Evolutionary conservation across 73 alveolate species (phyloP).

Genomic region (Tetrahymena elliotti): DNA sequence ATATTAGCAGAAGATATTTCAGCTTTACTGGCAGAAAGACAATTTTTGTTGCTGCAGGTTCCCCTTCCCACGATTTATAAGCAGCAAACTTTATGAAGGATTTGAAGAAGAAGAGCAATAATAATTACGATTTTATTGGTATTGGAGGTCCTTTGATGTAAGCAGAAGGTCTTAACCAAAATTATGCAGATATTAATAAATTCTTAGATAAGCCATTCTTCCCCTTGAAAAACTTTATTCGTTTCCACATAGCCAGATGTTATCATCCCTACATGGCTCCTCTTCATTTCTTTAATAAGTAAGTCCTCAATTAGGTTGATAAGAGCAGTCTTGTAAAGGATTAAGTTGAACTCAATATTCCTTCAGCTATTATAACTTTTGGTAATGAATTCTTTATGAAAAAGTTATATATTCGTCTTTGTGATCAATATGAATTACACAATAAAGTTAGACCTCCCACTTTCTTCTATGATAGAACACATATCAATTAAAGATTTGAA

Average conservation of each 20-base stretch:
- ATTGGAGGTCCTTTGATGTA: slow-evolving; percentile 36
- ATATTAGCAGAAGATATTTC: background rate
- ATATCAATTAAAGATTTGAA: background rate
- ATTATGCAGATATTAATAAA: slow-evolving; percentile 13
- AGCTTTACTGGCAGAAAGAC: background rate
- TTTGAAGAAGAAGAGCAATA: background rate
- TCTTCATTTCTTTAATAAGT: slow-evolving; percentile 12
- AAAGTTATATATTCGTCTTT: slow-evolving; percentile 7
- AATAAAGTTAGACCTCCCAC: slow-evolving; percentile 39
- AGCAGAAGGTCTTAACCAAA: slow-evolving; percentile 29
- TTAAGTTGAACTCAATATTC: slow-evolving; percentile 2
- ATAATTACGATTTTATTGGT: slow-evolving; percentile 26
- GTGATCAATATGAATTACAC: slow-evolving; percentile 15
- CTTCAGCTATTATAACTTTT: slow-evolving; percentile 27
- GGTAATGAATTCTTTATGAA: slow-evolving; percentile 43
- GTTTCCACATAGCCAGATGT: slow-evolving; percentile 15
- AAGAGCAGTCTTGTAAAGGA: slow-evolving; percentile 3
- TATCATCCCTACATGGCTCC: slow-evolving; percentile 32
- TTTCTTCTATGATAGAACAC: slow-evolving; percentile 27
- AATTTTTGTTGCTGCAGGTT: background rate
- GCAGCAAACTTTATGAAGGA: background rate
- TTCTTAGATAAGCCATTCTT: slow-evolving; percentile 33
- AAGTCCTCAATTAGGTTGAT: slow-evolving; percentile 26
- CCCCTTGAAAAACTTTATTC: slow-evolving; percentile 32
- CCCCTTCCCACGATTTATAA: background rate